Percentiles rank a stretch among this genome's conserved stretches.
These are phyloP conservation scores for Metschnikowia picachoensis DNA, from an alignment of 805 yeast genomes.

Conservation along the genomic window DNA sequence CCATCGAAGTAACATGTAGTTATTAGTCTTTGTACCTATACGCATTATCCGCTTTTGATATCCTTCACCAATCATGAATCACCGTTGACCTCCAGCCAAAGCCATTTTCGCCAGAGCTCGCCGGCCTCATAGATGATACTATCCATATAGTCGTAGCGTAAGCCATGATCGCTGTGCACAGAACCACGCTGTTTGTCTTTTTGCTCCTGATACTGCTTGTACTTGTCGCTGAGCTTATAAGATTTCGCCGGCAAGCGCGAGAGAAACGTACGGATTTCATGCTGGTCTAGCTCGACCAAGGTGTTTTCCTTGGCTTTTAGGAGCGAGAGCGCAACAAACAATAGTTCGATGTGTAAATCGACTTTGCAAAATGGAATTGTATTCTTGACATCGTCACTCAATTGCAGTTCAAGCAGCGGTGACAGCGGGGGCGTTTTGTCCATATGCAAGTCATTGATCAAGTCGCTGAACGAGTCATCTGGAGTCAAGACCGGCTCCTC, in stretches of 20 bases:
- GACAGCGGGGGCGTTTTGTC: slow-evolving; percentile 13
- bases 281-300: slow-evolving; percentile 82
- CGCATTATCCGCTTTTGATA: too few species aligned
- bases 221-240: slow-evolving; percentile 30
- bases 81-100: slow-evolving; percentile 45
- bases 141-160: slow-evolving; percentile 55
- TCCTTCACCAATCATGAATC: background rate
- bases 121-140: slow-evolving; percentile 75
- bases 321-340: slow-evolving; percentile 74
- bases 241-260: slow-evolving; percentile 51
- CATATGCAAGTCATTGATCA: slow-evolving; percentile 28
- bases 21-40: too few species aligned
- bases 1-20: too few species aligned
- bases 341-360: slow-evolving; percentile 72
- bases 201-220: slow-evolving; percentile 30
- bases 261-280: slow-evolving; percentile 78
- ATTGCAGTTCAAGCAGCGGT: slow-evolving; percentile 7
- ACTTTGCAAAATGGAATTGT: slow-evolving; percentile 53
- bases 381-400: slow-evolving; percentile 8
- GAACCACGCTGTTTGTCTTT: slow-evolving; percentile 21
- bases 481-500: slow-evolving; percentile 9
- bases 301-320: slow-evolving; percentile 75
- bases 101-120: slow-evolving; percentile 83
- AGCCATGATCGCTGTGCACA: slow-evolving; percentile 8
- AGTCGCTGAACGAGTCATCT: slow-evolving; percentile 28